Evolutionary conservation across 2,329 filamentous ascomycete species (phyloP).

Genomic region (Elsinoe batatas): DNA sequence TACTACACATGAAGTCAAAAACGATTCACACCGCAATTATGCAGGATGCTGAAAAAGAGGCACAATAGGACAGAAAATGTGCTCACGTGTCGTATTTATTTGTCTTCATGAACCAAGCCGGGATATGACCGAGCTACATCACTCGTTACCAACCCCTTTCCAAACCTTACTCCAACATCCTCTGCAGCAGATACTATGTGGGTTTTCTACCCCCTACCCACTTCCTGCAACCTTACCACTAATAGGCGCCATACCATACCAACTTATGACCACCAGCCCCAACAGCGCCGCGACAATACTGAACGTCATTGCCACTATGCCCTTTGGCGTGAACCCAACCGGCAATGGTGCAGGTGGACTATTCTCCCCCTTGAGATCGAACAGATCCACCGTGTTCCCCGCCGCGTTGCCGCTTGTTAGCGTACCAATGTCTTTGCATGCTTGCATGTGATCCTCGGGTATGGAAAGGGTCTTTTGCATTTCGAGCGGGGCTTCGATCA

Average conservation of each 20-base stretch:
- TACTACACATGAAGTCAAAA: no score
- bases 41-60: no score
- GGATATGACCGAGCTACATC: no score
- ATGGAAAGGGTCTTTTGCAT: conserved; percentile 53
- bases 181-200: no score
- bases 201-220: no score
- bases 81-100: no score
- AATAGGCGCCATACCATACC: conserved; percentile 42
- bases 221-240: no score
- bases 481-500: conserved; percentile 44
- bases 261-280: conserved; percentile 56
- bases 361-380: conserved; percentile 56
- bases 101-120: no score
- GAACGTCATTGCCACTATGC: conserved; percentile 66
- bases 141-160: no score
- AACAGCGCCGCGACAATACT: conserved; percentile 58
- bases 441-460: conserved; percentile 51
- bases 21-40: no score
- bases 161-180: no score
- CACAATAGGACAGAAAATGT: no score
- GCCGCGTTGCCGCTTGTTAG: conserved; percentile 62
- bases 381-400: conserved; percentile 53
- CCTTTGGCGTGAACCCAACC: conserved; percentile 58
- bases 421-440: conserved; percentile 45
- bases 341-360: conserved; percentile 48